Conservation (phyloP, 768 basidiomycete genomes). For the Xerocomellus chrysenteron region DNA sequence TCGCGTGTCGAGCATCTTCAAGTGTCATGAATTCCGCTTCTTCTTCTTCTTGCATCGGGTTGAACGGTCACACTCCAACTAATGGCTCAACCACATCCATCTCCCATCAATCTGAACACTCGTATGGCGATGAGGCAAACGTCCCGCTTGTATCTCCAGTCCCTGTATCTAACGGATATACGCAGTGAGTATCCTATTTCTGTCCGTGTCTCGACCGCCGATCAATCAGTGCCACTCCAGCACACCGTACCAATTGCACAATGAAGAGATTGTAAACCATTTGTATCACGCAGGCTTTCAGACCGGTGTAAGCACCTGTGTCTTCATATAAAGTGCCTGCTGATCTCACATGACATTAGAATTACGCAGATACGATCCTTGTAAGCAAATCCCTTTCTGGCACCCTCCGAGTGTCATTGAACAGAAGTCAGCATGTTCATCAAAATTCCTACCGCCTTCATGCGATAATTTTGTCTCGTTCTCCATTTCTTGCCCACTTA, state of each 20-base stretch:
- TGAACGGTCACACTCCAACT: slow-evolving; percentile 54
- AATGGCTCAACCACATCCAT: slow-evolving; percentile 46
- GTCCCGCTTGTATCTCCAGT: slow-evolving; percentile 30
- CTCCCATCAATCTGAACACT: slow-evolving; percentile 38
- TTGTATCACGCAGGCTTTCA: slow-evolving; percentile 80
- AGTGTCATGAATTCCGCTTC: slow-evolving; percentile 26
- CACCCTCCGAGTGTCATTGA: slow-evolving; percentile 10
- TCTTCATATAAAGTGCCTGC: slow-evolving; percentile 6
- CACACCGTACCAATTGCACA: slow-evolving; percentile 59
- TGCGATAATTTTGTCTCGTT: slow-evolving; percentile 83
- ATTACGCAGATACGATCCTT: slow-evolving; percentile 79
- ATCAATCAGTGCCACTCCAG: slow-evolving; percentile 22
- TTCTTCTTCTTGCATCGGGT: slow-evolving; percentile 36
- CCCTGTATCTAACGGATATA: slow-evolving; percentile 55
- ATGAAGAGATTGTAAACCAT: slow-evolving; percentile 76
- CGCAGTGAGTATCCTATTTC: slow-evolving; percentile 48
- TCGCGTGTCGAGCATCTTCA: background rate
- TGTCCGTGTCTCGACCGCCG: background rate
- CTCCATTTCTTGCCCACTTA: slow-evolving; percentile 83
- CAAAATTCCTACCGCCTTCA: slow-evolving; percentile 76
- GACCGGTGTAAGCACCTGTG: slow-evolving; percentile 61
- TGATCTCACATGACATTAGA: slow-evolving; percentile 43
- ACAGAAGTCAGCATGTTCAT: slow-evolving; percentile 58
- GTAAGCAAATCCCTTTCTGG: slow-evolving; percentile 41
- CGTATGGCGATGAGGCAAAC: slow-evolving; percentile 34